Percentiles rank a stretch among this genome's conserved stretches.
These are phyloP conservation scores for Aspergillus sp. DNA, from an alignment of 2,329 filamentous ascomycete genomes.

Conservation along the genomic window DNA sequence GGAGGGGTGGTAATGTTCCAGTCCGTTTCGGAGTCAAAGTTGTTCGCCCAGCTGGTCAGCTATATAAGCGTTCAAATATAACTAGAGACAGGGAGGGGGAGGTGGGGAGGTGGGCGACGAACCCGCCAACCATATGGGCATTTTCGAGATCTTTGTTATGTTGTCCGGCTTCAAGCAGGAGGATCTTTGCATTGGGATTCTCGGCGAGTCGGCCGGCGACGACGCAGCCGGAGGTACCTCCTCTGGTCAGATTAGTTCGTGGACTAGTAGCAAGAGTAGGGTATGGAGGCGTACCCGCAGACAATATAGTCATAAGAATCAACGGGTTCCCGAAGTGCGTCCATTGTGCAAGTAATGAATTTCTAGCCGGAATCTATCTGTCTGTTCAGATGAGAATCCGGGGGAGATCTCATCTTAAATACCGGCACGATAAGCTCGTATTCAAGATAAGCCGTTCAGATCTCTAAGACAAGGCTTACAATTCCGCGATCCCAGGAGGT, in stretches of 20 bases:
- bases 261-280: too few relatives aligned
- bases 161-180: slow-evolving; percentile 43
- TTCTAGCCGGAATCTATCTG: not conserved
- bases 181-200: slow-evolving; percentile 33
- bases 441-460: too few relatives aligned
- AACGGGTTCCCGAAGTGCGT: not conserved
- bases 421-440: not conserved
- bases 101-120: slow-evolving; percentile 3
- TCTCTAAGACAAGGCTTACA: not conserved
- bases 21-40: slow-evolving; percentile 37
- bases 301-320: slow-evolving; percentile 22
- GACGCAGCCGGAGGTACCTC: slow-evolving; percentile 43
- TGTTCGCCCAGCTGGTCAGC: slow-evolving; percentile 31
- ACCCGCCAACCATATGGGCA: slow-evolving; percentile 40
- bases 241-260: slow-evolving; percentile 20
- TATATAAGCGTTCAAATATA: not conserved
- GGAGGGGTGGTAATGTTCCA: slow-evolving; percentile 39
- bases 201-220: slow-evolving; percentile 43
- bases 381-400: not conserved
- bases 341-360: not conserved
- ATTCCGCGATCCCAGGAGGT: not conserved
- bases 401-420: not conserved
- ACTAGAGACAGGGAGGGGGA: not conserved
- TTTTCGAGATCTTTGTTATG: slow-evolving; percentile 39
- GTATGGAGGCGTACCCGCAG: slow-evolving; percentile 15